These are phyloP conservation scores for Hemileccinum hortonii DNA, from an alignment of 1,284 basidiomycete species.

Conservation along the genomic window DNA sequence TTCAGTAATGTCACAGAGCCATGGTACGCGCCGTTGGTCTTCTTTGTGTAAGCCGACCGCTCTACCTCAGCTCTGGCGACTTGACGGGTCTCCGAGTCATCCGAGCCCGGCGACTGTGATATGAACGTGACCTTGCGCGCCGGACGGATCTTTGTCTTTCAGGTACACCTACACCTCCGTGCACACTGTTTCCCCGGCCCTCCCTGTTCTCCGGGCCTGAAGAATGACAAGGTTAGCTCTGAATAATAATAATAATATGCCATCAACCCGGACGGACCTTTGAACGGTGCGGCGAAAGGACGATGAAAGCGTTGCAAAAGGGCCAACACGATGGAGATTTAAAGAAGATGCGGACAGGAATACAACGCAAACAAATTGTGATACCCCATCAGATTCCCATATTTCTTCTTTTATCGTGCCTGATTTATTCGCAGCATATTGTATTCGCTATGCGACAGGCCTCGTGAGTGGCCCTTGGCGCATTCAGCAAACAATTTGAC, in stretches of 20 bases:
- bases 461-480: not conserved
- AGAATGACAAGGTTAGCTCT: conserved; percentile 18
- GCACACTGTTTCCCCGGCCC: not conserved
- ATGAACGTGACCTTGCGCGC: not conserved
- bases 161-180: not conserved
- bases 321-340: not conserved
- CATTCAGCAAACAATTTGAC: too few relatives aligned
- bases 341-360: conserved; percentile 5
- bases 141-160: not conserved
- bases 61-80: conserved; percentile 1
- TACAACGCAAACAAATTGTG: not conserved
- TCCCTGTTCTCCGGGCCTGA: not conserved
- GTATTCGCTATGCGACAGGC: not conserved
- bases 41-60: not conserved
- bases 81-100: not conserved
- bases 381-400: conserved; percentile 3
- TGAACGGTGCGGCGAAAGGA: conserved; percentile 4
- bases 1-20: not conserved
- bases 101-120: not conserved
- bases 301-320: conserved; percentile 3
- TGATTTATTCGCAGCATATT: not conserved
- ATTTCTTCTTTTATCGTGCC: not conserved
- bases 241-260: not conserved
- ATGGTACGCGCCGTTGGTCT: too few relatives aligned
- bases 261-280: conserved; percentile 16